phyloP scores from a whole-genome alignment of 805 yeast species.

The Yarrowia sp. region DNA sequence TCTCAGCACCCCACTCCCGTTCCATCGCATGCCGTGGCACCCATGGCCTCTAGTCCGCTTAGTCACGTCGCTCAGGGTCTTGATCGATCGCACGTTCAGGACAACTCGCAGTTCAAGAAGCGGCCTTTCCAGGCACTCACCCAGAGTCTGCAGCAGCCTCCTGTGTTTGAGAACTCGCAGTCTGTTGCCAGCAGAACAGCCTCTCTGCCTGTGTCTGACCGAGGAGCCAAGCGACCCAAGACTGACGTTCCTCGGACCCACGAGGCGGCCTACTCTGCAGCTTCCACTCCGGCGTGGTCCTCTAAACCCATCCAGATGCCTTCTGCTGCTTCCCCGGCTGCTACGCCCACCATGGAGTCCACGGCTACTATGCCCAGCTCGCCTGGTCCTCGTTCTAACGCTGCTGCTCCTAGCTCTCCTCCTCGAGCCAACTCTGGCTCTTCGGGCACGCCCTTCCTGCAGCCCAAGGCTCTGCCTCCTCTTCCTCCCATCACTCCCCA shows the following conservation, averaged over 20 bases:
- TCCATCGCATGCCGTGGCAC: not conserved
- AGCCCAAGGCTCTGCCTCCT: conserved; percentile 14
- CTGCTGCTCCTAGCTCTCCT: not conserved
- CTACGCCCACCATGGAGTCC: not conserved
- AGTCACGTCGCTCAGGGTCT: not conserved
- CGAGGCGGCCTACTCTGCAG: not conserved
- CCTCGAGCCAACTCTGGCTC: not conserved
- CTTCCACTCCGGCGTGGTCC: not conserved
- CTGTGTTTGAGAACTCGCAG: not conserved
- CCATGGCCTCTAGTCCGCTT: not conserved
- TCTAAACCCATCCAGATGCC: not conserved
- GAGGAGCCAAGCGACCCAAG: not conserved
- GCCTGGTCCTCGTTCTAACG: not conserved
- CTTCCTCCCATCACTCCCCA: conserved; percentile 23
- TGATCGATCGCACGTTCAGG: not conserved
- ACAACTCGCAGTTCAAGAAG: not conserved
- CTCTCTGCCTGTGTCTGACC: not conserved
- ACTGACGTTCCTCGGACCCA: not conserved
- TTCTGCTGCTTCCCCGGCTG: not conserved
- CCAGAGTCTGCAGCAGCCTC: conserved; percentile 13
- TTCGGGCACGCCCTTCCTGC: not conserved
- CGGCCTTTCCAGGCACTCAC: conserved; percentile 19
- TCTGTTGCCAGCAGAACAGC: not conserved
- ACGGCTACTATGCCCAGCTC: conserved; percentile 7
- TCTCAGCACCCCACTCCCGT: not conserved